phyloP scores from a whole-genome alignment of 2,329 filamentous ascomycete genomes.

The Blastomyces emzantsi region DNA sequence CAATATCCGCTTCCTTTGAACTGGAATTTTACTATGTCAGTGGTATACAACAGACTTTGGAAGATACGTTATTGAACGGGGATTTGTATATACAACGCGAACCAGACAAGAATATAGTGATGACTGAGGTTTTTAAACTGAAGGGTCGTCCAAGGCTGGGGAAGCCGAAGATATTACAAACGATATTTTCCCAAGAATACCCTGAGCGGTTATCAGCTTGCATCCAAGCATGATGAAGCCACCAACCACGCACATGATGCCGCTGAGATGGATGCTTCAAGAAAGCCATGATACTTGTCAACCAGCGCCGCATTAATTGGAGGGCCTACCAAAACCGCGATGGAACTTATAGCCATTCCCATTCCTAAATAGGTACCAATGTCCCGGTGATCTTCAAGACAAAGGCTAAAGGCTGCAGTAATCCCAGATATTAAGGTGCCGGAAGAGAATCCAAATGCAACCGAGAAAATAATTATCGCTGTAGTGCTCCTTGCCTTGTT shows the following conservation, averaged over 20 bases:
- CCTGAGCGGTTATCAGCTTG: constrained; percentile 4
- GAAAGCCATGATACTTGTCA: constrained; percentile 33
- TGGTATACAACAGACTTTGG: not conserved
- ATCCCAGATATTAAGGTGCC: constrained; percentile 26
- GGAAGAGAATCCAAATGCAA: constrained; percentile 27
- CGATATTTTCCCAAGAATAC: not conserved
- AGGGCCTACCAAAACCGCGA: constrained; percentile 43
- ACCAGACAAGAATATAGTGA: not conserved
- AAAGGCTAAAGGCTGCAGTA: constrained; percentile 7
- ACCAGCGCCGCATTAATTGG: constrained; percentile 42
- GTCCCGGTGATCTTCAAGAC: constrained; percentile 8
- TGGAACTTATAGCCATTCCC: constrained; percentile 24
- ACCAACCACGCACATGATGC: constrained; percentile 15
- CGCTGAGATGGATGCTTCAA: constrained; percentile 31
- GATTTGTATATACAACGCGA: not conserved
- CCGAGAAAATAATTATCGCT: constrained; percentile 25
- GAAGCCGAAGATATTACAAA: not conserved
- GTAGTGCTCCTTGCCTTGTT: constrained; percentile 19
- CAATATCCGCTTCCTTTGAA: too few relatives aligned
- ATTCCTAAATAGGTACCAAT: constrained; percentile 12
- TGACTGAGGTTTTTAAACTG: not conserved
- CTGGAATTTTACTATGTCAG: not conserved
- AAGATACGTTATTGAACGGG: not conserved
- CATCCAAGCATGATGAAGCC: constrained; percentile 8
- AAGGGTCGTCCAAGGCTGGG: not conserved